These are phyloP conservation scores for Takashimella tepidaria DNA, from an alignment of 1,284 basidiomycete species.

Conservation along the genomic window DNA sequence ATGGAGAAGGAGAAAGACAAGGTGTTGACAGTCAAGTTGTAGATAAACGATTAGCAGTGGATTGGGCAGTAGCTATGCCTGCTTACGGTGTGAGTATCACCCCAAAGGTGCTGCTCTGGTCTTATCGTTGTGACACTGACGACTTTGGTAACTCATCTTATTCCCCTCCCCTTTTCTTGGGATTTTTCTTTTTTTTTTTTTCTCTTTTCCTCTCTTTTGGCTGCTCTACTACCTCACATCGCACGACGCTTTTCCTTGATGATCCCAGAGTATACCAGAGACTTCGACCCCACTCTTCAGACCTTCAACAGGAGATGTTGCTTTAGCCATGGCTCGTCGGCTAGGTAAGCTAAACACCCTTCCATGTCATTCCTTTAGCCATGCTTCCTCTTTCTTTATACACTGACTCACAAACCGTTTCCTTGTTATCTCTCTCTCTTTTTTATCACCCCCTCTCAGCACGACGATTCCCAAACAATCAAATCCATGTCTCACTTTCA, in stretches of 20 bases:
- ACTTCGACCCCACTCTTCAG: conserved; percentile 65
- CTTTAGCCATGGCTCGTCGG: conserved; percentile 68
- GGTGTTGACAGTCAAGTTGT: conserved; percentile 48
- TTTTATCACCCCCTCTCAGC: conserved; percentile 15
- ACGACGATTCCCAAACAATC: conserved; percentile 36
- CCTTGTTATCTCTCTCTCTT: background rate
- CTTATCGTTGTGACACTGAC: background rate
- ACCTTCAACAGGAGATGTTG: conserved; percentile 59
- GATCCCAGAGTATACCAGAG: conserved; percentile 50
- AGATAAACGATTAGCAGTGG: conserved; percentile 59
- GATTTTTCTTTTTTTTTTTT: too few species aligned
- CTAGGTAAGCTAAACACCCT: conserved; percentile 57
- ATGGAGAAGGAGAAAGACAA: conserved; percentile 3
- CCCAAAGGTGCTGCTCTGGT: background rate
- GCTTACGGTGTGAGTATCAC: conserved; percentile 47
- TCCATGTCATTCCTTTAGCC: background rate
- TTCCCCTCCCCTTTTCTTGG: too few species aligned
- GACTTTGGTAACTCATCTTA: too few species aligned
- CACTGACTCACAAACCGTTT: background rate
- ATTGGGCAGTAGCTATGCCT: conserved; percentile 84
- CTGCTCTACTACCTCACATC: too few species aligned
- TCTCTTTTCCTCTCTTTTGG: too few species aligned
- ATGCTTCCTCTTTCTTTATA: background rate
- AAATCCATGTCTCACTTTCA: conserved; percentile 40
- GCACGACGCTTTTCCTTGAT: too few species aligned